A percentile compares a stretch with the other conserved stretches of the same genome.
These are phyloP conservation scores for Kickxella alabastrina DNA, from an alignment of 192 early-diverging fungal species.

Conservation along the genomic window DNA sequence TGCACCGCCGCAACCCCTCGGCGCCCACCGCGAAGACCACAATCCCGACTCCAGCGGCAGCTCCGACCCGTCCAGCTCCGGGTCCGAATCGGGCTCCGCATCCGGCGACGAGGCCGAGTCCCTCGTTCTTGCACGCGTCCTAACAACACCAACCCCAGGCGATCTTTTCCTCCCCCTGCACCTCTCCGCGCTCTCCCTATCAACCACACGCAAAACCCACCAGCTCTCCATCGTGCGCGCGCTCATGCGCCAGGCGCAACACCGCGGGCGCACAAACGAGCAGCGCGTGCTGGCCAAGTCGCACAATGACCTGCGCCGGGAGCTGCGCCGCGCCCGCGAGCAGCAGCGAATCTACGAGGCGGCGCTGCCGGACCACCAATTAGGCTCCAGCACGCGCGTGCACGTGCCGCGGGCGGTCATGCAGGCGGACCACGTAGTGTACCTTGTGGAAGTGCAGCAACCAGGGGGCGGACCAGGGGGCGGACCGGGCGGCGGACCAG, in stretches of 20 bases:
- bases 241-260: slow-evolving; percentile 59
- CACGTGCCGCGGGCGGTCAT: slow-evolving; percentile 39
- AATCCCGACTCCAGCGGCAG: slow-evolving; percentile 38
- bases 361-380: slow-evolving; percentile 57
- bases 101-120: slow-evolving; percentile 36
- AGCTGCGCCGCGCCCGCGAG: slow-evolving; percentile 56
- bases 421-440: slow-evolving; percentile 17
- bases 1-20: too few species aligned
- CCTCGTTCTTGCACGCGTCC: slow-evolving; percentile 45
- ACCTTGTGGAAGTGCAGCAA: slow-evolving; percentile 69
- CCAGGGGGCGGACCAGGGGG: slow-evolving; percentile 48
- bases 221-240: slow-evolving; percentile 67
- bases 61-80: slow-evolving; percentile 47
- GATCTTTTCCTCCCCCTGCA: slow-evolving; percentile 62
- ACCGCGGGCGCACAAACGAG: slow-evolving; percentile 54
- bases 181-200: slow-evolving; percentile 51
- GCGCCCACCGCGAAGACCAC: not conserved
- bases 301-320: slow-evolving; percentile 53
- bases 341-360: slow-evolving; percentile 63
- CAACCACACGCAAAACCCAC: slow-evolving; percentile 55
- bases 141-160: slow-evolving; percentile 62
- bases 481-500: not conserved
- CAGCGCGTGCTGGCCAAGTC: slow-evolving; percentile 63
- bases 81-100: not conserved
- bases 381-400: slow-evolving; percentile 51